Conservation (phyloP, 805 yeast species). For the Hyphopichia homilentoma region DNA sequence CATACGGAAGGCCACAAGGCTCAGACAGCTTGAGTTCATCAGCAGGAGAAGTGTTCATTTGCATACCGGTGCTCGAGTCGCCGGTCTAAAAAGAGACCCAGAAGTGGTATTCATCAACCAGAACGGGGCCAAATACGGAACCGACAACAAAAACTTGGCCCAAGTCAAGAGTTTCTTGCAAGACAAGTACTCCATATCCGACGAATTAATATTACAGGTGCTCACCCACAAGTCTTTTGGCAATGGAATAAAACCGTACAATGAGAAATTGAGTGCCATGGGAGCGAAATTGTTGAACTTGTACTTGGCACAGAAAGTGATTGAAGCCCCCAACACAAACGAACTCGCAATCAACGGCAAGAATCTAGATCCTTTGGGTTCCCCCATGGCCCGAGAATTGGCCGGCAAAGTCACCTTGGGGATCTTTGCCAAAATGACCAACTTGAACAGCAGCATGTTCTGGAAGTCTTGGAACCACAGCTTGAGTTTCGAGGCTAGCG, state of each 20-base stretch:
- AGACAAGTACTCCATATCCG: conserved; percentile 51
- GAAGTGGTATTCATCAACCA: conserved; percentile 39
- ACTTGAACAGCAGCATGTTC: conserved; percentile 54
- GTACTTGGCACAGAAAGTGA: conserved; percentile 41
- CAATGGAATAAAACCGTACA: conserved; percentile 84
- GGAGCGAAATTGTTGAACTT: conserved; percentile 63
- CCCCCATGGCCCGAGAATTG: conserved; percentile 47
- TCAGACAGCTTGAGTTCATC: no score
- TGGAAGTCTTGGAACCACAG: conserved; percentile 60
- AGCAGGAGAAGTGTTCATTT: conserved; percentile 29
- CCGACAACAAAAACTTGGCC: conserved; percentile 43
- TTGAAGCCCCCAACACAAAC: conserved; percentile 23
- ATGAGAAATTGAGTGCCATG: conserved; percentile 74
- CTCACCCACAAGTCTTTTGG: conserved; percentile 94
- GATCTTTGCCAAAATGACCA: conserved; percentile 45
- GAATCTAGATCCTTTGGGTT: conserved; percentile 60
- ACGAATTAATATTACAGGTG: conserved; percentile 67
- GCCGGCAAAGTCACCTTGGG: conserved; percentile 50
- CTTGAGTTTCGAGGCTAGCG: conserved; percentile 44
- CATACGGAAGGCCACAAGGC: no score
- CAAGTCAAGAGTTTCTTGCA: conserved; percentile 47
- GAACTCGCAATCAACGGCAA: conserved; percentile 41
- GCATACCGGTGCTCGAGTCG: conserved; percentile 54
- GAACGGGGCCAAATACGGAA: conserved; percentile 48
- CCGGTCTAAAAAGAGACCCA: conserved; percentile 71